Conservation (phyloP, 1,284 basidiomycete genomes). For the Pseudomicrostroma phylloplanum region DNA sequence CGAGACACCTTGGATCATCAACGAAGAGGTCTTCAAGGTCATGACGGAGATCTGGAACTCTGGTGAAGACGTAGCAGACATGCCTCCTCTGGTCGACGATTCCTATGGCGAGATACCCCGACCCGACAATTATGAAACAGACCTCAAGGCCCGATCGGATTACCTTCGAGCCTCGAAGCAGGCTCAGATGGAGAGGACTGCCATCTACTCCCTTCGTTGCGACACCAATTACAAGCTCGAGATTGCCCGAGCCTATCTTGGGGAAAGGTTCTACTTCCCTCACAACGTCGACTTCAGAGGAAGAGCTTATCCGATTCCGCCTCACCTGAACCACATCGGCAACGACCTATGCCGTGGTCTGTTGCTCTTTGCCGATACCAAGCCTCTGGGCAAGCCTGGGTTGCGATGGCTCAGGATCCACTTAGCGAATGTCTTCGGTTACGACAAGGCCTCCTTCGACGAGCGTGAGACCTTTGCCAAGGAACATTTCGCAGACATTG, state of each 20-base stretch:
- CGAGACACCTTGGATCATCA: slow-evolving; percentile 84
- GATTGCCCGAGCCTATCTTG: slow-evolving; percentile 82
- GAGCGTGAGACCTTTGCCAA: slow-evolving; percentile 77
- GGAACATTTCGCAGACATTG: slow-evolving; percentile 67
- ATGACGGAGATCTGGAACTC: slow-evolving; percentile 75
- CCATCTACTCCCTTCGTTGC: slow-evolving; percentile 75
- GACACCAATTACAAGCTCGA: slow-evolving; percentile 95
- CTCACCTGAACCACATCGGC: slow-evolving; percentile 91
- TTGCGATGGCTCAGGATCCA: slow-evolving; percentile 85
- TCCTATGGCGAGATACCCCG: slow-evolving; percentile 32
- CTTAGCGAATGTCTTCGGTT: slow-evolving; percentile 84
- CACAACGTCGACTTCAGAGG: slow-evolving; percentile 99
- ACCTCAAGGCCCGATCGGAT: slow-evolving; percentile 62
- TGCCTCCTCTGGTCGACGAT: slow-evolving; percentile 32
- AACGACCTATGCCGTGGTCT: slow-evolving; percentile 89
- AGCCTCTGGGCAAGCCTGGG: slow-evolving; percentile 73
- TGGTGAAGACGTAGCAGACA: slow-evolving; percentile 53
- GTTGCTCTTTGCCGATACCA: slow-evolving; percentile 73
- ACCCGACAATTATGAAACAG: slow-evolving; percentile 62
- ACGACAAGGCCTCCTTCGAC: slow-evolving; percentile 88
- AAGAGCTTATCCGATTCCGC: slow-evolving; percentile 91
- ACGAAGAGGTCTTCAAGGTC: slow-evolving; percentile 67
- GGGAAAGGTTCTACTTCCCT: slow-evolving; percentile 83
- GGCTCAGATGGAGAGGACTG: slow-evolving; percentile 51
- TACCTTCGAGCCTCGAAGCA: slow-evolving; percentile 62